These are phyloP conservation scores for Kentomonas sorsogonicus DNA, from an alignment of 208 protist genomes.

Conservation along the genomic window DNA sequence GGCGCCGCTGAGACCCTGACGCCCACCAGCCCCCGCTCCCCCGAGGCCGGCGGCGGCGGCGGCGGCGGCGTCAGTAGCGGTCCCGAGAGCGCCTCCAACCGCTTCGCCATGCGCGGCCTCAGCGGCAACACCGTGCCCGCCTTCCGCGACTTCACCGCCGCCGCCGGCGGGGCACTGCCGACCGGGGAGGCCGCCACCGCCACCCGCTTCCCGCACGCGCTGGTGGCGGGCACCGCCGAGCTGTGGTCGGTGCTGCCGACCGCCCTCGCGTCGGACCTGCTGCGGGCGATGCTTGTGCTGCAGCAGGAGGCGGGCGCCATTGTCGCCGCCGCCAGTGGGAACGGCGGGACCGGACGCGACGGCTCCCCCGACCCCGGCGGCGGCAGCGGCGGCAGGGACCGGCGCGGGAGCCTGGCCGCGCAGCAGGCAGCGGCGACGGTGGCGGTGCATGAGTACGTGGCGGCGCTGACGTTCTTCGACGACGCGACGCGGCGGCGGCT, in stretches of 20 bases:
- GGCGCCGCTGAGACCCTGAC: constrained; percentile 16
- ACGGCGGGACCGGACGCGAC: background rate
- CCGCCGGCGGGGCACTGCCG: too few relatives aligned
- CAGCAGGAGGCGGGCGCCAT: constrained; percentile 30
- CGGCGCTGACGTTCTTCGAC: background rate
- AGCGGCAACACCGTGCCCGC: background rate
- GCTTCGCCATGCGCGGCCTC: constrained; percentile 16
- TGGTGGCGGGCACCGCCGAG: constrained; percentile 31
- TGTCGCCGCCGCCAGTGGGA: constrained; percentile 1
- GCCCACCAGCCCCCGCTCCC: constrained; percentile 10
- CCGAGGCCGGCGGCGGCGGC: constrained; percentile 10
- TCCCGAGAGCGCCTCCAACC: too few relatives aligned
- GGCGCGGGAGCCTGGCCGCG: background rate
- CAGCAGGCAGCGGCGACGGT: background rate
- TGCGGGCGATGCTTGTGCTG: constrained; percentile 49
- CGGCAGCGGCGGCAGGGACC: background rate
- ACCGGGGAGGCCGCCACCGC: constrained; percentile 4
- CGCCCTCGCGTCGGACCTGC: constrained; percentile 30
- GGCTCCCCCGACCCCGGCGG: background rate
- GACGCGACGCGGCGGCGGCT: too few relatives aligned
- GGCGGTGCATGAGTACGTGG: background rate
- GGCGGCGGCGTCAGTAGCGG: too few relatives aligned
- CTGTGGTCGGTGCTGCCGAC: constrained; percentile 45
- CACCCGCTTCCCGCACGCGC: constrained; percentile 16
- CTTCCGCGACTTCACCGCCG: too few relatives aligned